Evolutionary conservation across 2,329 filamentous ascomycete genomes (phyloP), one percentile per base, ranked within the genome.

Genomic region (Plectosphaerella cucumerina): DNA sequence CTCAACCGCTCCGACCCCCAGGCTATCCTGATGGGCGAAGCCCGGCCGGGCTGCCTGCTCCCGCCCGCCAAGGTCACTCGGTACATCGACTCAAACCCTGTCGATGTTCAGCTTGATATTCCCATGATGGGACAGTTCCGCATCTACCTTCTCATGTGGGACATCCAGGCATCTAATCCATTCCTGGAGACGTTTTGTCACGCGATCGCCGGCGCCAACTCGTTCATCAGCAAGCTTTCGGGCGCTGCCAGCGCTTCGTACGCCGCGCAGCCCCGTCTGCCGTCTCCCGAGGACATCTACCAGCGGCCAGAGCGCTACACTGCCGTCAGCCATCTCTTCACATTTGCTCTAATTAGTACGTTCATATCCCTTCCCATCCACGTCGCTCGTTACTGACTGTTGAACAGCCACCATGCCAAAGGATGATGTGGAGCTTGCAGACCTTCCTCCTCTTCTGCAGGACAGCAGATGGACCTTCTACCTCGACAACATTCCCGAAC

Each of bases 51-150:
- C 8, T 80, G 76, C 47, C 70, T 80, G 20, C 72, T 88, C 22
- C 78, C 84, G 3, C 87, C 87, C 3, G 84, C 84, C 39, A 87
- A 82, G 66, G 86, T 86, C 17, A 87, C 85, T 1, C 79, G 88
- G 23, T 90, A 86, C 62, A 80, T 90, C 48, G 88, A 92, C 66
- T 84, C 87, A 4, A 92, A 91, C 59, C 87, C 87, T 0, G 82
- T 92, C 41, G 85, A 91, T 58, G 72, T 91, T 23, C 86, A 92
- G 63, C 80, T 90, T 6, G 88, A 91, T 60, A 88, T 91, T 43
- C 88, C 88, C 2, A 80, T 90, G 67, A 72, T 91, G 6, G 85
- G 87, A 22, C 88, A 92, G 61, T 92, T 91, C 71, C 80, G 86
- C 46, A 79, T 90, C 44, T 90, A 88, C 65, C 77, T 91, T 53